Evolutionary conservation across 306 rosid species (phyloP), one percentile per base, ranked within the genome.

Genomic region (Pyrus communis): DNA sequence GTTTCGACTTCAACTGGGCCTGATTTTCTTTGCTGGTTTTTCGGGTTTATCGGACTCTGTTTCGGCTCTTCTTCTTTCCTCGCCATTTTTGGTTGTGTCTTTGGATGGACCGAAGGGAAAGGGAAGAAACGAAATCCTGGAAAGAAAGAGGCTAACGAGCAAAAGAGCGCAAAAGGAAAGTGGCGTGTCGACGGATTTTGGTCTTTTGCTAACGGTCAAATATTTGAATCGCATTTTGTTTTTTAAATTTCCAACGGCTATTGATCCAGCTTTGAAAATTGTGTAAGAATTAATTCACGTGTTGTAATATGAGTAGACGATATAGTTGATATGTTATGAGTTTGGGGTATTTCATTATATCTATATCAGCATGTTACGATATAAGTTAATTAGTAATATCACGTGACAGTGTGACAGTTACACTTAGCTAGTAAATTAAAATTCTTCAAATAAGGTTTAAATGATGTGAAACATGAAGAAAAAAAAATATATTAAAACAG

Each of bases 161-260:
- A 69, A 2, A 66, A 55, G 45, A 75, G 13, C 5, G 11, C 30
- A 3, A 5, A 57, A 22, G 17, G 63, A 58, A 58, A 22, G 25
- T 22, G 2, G 12, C 23, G 11, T 54, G 59, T 54, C 8, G 23
- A 19, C 15, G 27, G 63, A 22, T 58, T 22, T 58, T 38, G 61
- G 30, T 49, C 10, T 35, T 33, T 25, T 58, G 19, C 67, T 4
- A 89, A 87, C 86, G 91, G 94, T 87, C 84, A 23, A 49, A 55
- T 67, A 43, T 79, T 79, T 79, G 73, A 85, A 80, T 51, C 2
- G 4, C 4, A 18, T 25, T 49, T 43, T 46, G 64, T 38, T 77
- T 68, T 68, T 49, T 72, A 73, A 71, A 55, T 45, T 31, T 63
- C 64, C 33, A 87, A 89, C 93, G 93, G 93, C 87, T 89, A 70